These are phyloP conservation scores for Chenopodium formosanum DNA, from an alignment of 148 eudicot species.

Conservation along the genomic window DNA sequence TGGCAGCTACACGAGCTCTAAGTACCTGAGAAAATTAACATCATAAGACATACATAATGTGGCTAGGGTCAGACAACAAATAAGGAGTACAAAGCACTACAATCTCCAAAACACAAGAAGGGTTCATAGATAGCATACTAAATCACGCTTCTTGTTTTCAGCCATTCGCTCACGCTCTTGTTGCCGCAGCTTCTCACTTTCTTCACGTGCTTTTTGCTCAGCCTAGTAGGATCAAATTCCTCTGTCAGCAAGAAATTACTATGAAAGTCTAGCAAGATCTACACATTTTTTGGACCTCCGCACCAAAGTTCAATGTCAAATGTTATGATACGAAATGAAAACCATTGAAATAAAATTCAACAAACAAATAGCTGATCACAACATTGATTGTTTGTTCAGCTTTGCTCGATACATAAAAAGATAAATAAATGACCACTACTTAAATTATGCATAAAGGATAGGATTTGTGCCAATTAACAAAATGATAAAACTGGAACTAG, in stretches of 20 bases:
- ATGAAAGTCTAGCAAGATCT: constrained; percentile 8
- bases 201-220: constrained; percentile 90
- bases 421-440: background rate
- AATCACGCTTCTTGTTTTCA: constrained; percentile 84
- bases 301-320: background rate
- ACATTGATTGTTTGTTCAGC: background rate
- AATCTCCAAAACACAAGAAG: background rate
- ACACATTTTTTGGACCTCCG: background rate
- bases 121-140: constrained; percentile 42
- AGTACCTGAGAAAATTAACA: constrained; percentile 48
- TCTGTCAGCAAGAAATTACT: background rate
- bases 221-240: constrained; percentile 43
- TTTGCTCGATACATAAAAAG: background rate
- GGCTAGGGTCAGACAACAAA: background rate
- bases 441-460: background rate
- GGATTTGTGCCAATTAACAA: background rate
- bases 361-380: background rate
- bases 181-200: constrained; percentile 85
- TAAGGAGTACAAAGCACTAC: background rate
- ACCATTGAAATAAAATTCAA: background rate
- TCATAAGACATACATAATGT: constrained; percentile 4
- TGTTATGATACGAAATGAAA: background rate
- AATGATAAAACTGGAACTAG: background rate
- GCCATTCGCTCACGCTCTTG: constrained; percentile 95
- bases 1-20: constrained; percentile 89